phyloP scores from a whole-genome alignment of 2,329 filamentous ascomycete genomes.

The Aspergillus sp. region DNA sequence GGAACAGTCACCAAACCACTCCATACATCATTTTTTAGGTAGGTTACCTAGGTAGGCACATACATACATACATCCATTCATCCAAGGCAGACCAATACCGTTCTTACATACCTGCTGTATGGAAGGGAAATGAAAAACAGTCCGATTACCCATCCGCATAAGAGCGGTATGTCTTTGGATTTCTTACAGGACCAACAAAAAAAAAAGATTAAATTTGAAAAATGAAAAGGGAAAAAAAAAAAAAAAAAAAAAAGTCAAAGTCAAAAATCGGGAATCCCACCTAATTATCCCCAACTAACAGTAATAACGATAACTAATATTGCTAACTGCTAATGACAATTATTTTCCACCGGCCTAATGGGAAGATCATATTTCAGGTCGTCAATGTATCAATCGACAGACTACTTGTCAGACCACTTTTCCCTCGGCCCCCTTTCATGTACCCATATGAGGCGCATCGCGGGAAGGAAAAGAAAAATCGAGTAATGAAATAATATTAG shows the following conservation, averaged over 20 bases:
- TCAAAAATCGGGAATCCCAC: neutral
- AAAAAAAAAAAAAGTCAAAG: neutral
- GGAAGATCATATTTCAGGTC: constrained; percentile 15
- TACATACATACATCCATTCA: neutral
- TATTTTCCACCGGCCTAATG: constrained; percentile 3
- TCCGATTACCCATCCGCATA: constrained; percentile 5
- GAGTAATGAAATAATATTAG: constrained; percentile 5
- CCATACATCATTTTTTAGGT: constrained; percentile 8
- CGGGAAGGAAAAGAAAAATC: neutral
- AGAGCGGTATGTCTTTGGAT: constrained; percentile 8
- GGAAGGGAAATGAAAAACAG: constrained; percentile 7
- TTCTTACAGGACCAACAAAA: constrained; percentile 2
- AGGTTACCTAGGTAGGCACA: neutral
- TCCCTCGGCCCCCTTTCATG: neutral
- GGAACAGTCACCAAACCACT: constrained; percentile 12
- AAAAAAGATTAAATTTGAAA: neutral
- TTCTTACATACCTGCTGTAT: neutral
- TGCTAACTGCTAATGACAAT: constrained; percentile 1
- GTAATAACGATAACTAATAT: neutral
- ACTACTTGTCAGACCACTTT: constrained; percentile 9
- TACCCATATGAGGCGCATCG: neutral
- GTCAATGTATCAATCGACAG: constrained; percentile 11
- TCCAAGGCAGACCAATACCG: neutral
- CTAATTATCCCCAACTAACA: constrained; percentile 3
- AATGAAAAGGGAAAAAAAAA: neutral